Conservation (phyloP, 2,329 filamentous ascomycete genomes). For the Diplodia mutila region DNA sequence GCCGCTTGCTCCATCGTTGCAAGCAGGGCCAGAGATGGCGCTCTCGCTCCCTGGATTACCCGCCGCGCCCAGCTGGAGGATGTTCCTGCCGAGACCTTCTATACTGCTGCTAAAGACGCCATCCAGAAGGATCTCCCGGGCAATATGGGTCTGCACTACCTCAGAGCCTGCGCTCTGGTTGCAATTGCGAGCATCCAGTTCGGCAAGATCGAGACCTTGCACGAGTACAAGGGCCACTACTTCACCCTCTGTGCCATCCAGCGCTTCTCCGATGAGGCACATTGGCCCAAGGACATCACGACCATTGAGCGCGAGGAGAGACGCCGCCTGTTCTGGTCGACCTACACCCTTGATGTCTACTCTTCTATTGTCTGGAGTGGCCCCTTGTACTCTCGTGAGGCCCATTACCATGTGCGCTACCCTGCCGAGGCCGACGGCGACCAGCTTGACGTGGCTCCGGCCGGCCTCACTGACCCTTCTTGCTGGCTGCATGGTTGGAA, state of each 20-base stretch:
- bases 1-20: conserved; percentile 56
- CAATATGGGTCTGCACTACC: conserved; percentile 44
- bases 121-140: conserved; percentile 44
- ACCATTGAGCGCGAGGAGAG: conserved; percentile 55
- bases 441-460: conserved; percentile 38
- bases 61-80: conserved; percentile 36
- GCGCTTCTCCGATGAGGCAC: conserved; percentile 57
- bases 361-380: conserved; percentile 58
- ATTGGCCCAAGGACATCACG: conserved; percentile 54
- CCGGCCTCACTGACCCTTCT: conserved; percentile 29
- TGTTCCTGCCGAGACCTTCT: conserved; percentile 50
- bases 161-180: conserved; percentile 54
- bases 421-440: conserved; percentile 55
- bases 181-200: conserved; percentile 58
- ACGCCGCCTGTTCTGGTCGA: conserved; percentile 59
- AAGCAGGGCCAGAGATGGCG: conserved; percentile 55
- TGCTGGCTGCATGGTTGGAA: conserved; percentile 62
- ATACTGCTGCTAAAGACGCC: conserved; percentile 47
- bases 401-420: conserved; percentile 53
- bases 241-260: conserved; percentile 55
- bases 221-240: conserved; percentile 56
- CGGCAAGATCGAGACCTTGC: conserved; percentile 54
- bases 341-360: conserved; percentile 61
- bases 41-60: conserved; percentile 46
- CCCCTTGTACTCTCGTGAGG: conserved; percentile 51